Evolutionary conservation across 2,329 filamentous ascomycete genomes (phyloP).

Genomic region (Coniochaeta hoffmannii): DNA sequence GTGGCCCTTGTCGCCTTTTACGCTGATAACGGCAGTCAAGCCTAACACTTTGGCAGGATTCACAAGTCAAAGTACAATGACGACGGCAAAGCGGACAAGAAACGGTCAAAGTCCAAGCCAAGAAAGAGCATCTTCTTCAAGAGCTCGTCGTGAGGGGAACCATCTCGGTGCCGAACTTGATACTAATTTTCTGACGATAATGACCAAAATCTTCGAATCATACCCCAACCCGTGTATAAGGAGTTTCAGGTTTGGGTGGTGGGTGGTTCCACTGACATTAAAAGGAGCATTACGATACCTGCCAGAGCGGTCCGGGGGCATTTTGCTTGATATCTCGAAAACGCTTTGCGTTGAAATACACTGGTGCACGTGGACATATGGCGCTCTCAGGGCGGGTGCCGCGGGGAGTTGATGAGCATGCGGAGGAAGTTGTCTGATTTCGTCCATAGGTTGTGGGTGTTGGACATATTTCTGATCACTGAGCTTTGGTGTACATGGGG

Average conservation of each 20-base stretch:
- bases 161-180: background rate
- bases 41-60: conserved; percentile 55
- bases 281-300: background rate
- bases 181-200: conserved; percentile 3
- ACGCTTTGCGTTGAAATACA: background rate
- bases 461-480: background rate
- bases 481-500: background rate
- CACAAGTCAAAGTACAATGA: conserved; percentile 92
- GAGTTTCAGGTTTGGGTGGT: conserved; percentile 2
- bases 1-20: conserved; percentile 26
- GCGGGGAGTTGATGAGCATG: background rate
- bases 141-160: background rate
- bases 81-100: conserved; percentile 53
- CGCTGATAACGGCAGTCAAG: background rate
- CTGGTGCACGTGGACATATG: background rate
- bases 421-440: background rate
- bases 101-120: conserved; percentile 68
- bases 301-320: too few species aligned
- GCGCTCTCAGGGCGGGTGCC: background rate
- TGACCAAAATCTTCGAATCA: conserved; percentile 2
- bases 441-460: background rate
- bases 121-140: conserved; percentile 57
- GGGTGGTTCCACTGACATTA: background rate
- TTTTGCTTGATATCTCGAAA: too few species aligned
- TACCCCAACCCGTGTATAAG: conserved; percentile 2